These are phyloP conservation scores for Coprinopsis sp. DNA, from an alignment of 768 basidiomycete species.

Conservation along the genomic window DNA sequence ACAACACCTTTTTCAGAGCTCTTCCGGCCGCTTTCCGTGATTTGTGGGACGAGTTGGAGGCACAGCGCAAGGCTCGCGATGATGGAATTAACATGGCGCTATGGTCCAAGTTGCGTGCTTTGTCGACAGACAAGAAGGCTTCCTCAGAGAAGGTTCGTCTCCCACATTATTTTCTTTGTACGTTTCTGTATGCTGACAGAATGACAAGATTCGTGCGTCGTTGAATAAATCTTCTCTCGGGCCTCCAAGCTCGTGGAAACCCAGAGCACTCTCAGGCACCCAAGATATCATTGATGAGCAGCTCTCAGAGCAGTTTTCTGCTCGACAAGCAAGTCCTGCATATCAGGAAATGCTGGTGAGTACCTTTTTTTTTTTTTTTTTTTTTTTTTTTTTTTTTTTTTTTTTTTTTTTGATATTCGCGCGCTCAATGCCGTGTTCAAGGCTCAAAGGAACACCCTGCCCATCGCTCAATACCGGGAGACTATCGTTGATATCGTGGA, in stretches of 20 bases:
- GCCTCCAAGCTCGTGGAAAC: not conserved
- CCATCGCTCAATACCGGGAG: constrained; percentile 80
- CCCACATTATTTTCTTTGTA: not conserved
- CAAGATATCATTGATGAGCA: constrained; percentile 6
- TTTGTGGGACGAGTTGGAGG: constrained; percentile 89
- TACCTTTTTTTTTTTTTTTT: constrained; percentile 12
- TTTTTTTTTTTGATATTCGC: too few species aligned
- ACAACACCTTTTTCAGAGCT: constrained; percentile 64
- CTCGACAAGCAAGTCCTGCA: constrained; percentile 53
- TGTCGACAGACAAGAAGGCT: constrained; percentile 61
- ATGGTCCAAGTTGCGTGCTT: constrained; percentile 64
- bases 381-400: constrained; percentile 2
- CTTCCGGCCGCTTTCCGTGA: constrained; percentile 83
- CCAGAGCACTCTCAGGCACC: not conserved
- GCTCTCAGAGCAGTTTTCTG: constrained; percentile 36
- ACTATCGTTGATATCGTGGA: constrained; percentile 69
- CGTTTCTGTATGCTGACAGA: not conserved
- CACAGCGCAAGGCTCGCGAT: constrained; percentile 51
- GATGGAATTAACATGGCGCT: constrained; percentile 60
- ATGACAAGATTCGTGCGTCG: not conserved
- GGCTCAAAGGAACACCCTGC: constrained; percentile 72
- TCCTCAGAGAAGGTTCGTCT: constrained; percentile 35
- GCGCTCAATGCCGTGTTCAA: too few species aligned
- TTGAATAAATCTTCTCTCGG: not conserved
- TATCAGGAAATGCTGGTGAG: constrained; percentile 91